Conservation (phyloP, 164 flowering plant species). For the Tetracentron sinense region DNA sequence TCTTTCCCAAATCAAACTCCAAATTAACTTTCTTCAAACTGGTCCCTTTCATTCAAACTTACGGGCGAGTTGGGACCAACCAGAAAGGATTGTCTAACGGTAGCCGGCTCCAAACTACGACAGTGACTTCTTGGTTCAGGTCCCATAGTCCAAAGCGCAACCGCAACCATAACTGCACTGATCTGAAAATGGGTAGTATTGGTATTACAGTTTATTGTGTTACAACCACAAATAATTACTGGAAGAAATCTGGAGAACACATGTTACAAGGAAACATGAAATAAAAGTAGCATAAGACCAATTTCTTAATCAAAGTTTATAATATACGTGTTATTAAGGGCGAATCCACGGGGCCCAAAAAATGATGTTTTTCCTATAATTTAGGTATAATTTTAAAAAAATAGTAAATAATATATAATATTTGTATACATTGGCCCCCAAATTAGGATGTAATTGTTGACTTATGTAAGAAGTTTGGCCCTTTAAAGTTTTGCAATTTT, state of each 20-base stretch:
- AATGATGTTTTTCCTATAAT: too few species aligned
- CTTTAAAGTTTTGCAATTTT: too few species aligned
- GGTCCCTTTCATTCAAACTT: background rate
- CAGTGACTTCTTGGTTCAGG: slow-evolving; percentile 20
- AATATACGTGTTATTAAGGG: too few species aligned
- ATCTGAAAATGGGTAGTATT: slow-evolving; percentile 23
- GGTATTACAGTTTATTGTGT: background rate
- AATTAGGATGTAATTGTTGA: too few species aligned
- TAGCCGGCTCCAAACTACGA: background rate
- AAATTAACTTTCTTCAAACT: background rate
- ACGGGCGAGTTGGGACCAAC: slow-evolving; percentile 20
- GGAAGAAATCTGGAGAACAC: background rate
- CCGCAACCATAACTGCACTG: slow-evolving; percentile 24
- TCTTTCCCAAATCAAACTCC: background rate
- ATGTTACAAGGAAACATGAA: too few species aligned
- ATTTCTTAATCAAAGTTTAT: too few species aligned
- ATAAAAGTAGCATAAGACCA: too few species aligned
- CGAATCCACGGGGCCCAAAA: too few species aligned
- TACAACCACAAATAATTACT: background rate
- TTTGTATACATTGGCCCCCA: too few species aligned
- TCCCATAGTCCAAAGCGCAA: slow-evolving; percentile 32
- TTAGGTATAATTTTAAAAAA: too few species aligned
- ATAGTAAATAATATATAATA: too few species aligned
- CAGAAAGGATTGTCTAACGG: slow-evolving; percentile 32
- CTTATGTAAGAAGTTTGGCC: too few species aligned